Conservation (phyloP, 208 protist species). For the Trichomonas gallinae region DNA sequence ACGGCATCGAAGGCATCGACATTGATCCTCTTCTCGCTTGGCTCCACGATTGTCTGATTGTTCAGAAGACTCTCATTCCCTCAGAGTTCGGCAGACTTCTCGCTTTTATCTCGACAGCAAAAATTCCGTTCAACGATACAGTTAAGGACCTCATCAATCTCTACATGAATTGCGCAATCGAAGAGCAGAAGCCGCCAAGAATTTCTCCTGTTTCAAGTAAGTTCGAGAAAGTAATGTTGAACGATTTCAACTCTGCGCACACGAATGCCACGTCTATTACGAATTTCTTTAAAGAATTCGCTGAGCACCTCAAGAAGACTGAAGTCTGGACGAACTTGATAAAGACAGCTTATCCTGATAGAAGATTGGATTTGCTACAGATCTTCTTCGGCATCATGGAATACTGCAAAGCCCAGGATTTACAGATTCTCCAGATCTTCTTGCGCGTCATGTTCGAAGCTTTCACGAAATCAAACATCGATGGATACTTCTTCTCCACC, state of each 20-base stretch:
- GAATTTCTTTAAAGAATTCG: background rate
- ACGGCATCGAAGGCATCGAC: background rate
- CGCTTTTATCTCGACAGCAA: background rate
- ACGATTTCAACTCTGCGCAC: background rate
- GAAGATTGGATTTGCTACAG: background rate
- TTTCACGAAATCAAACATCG: background rate
- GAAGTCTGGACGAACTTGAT: background rate
- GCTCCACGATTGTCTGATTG: background rate
- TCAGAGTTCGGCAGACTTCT: background rate
- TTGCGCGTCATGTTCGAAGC: background rate
- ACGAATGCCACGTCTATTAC: background rate
- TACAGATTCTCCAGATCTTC: background rate
- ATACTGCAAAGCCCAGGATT: background rate
- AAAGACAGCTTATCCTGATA: background rate
- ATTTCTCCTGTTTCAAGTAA: background rate
- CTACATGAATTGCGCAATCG: background rate
- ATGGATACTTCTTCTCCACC: background rate
- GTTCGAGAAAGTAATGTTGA: background rate
- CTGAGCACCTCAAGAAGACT: background rate
- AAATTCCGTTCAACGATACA: background rate
- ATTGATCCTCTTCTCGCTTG: background rate
- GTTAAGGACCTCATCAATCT: background rate
- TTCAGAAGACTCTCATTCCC: background rate
- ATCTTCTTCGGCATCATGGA: background rate
- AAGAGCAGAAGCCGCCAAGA: background rate